These are phyloP conservation scores for Trichoderma brevicompactum DNA, from an alignment of 2,329 filamentous ascomycete species.

Conservation along the genomic window DNA sequence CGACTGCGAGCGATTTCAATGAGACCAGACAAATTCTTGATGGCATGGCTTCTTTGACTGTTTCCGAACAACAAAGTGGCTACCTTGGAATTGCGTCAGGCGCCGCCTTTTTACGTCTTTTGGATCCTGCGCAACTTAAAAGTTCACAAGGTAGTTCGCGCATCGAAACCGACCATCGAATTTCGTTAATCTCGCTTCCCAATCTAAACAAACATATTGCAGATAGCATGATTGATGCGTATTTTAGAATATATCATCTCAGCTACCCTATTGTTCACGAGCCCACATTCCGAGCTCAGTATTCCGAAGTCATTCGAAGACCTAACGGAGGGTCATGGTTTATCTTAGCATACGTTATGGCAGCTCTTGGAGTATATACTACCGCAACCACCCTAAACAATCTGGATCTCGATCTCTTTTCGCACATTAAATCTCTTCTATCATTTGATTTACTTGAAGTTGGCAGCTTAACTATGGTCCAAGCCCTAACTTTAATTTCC, in stretches of 20 bases:
- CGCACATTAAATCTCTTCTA: constrained; percentile 41
- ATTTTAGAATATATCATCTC: constrained; percentile 51
- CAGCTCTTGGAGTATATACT: constrained; percentile 45
- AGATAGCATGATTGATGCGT: constrained; percentile 46
- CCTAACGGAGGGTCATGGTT: constrained; percentile 41
- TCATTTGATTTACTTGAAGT: constrained; percentile 50
- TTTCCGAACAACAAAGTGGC: constrained; percentile 45
- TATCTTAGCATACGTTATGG: constrained; percentile 42
- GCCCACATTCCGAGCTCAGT: constrained; percentile 48
- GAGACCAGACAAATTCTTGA: constrained; percentile 42
- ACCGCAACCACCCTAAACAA: constrained; percentile 34
- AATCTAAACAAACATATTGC: constrained; percentile 42
- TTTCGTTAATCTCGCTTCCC: constrained; percentile 35
- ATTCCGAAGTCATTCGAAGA: constrained; percentile 41
- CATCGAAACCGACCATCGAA: constrained; percentile 25
- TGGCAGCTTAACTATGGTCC: constrained; percentile 51
- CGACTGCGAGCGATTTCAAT: constrained; percentile 29
- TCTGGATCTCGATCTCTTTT: constrained; percentile 38
- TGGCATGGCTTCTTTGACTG: constrained; percentile 45
- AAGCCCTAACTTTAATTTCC: constrained; percentile 49
- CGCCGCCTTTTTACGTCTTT: constrained; percentile 48
- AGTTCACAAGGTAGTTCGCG: constrained; percentile 31
- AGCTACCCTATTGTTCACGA: constrained; percentile 54
- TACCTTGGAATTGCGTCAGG: constrained; percentile 53
- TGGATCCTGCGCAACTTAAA: constrained; percentile 40